A percentile compares a stretch with the other conserved stretches of the same genome.
Conservation (phyloP, 2,329 filamentous ascomycete species). For the Nigrospora sphaerica region DNA sequence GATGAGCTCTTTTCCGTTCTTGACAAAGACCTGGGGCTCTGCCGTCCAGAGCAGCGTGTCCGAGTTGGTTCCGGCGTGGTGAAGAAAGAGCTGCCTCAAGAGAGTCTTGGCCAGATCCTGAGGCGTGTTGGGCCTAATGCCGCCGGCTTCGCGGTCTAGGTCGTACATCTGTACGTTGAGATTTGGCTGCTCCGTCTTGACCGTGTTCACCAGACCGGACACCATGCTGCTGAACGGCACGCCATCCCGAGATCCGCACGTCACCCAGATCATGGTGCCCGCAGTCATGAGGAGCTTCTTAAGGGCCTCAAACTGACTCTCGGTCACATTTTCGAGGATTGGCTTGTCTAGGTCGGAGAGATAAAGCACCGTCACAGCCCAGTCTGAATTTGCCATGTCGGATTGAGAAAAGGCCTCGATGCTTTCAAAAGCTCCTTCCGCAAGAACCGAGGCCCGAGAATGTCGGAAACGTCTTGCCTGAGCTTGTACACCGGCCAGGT, state of each 20-base stretch:
- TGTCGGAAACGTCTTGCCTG: not conserved
- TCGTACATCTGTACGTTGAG: not conserved
- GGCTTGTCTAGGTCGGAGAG: not conserved
- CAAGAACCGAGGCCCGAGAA: not conserved
- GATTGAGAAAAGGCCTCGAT: not conserved
- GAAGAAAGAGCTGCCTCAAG: not conserved
- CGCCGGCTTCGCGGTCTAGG: not conserved
- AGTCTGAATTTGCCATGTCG: not conserved
- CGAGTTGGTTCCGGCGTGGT: not conserved
- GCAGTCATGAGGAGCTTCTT: not conserved
- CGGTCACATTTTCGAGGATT: not conserved
- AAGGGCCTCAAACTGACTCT: not conserved
- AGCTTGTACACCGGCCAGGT: not conserved
- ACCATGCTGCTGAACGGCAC: not conserved
- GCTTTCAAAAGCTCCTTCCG: not conserved
- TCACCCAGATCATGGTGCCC: not conserved
- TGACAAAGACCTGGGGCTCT: conserved; percentile 1
- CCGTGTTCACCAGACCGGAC: not conserved
- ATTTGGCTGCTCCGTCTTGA: not conserved
- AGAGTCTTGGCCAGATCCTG: not conserved
- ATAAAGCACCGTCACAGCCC: not conserved
- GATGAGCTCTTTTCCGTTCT: no score
- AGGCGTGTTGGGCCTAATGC: not conserved
- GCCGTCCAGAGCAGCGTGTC: not conserved
- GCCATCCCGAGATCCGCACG: not conserved